Base-by-base conservation (phyloP, 305 asterid genomes). In the Withania somnifera region DNA sequence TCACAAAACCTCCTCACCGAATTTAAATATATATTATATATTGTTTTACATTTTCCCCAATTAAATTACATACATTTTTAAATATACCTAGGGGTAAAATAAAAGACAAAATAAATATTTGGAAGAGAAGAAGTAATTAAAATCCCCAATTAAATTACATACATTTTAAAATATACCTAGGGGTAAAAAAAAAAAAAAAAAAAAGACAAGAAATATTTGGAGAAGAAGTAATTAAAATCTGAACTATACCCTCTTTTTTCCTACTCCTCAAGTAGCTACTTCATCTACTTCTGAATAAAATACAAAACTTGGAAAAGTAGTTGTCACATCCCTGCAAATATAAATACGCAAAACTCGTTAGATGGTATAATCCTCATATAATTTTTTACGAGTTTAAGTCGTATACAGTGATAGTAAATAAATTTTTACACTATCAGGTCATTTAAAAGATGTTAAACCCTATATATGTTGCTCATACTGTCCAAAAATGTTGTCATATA, bases 251-350 rank as follows among this genome's bases (percentile, higher is more conserved):
- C 28, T 34, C 38, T 8, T n/a, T 73, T 83, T 82, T 71, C 17
- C 52, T 42, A 42, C 75, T 28, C 11, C 24, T 83, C 73, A 84
- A 11, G 88, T 84, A 4, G 88, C 88, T 60, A 82, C 79, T 73
- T 73, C 79, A 73, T 73, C 79, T 47, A 73, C 79, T 73, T 73
- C 79, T 15, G 79, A 73, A 47, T 73, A 13, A 73, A 73, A 73
- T 26, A 73, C 79, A 73, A 73, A 73, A 26, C 79, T 73, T 47
- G 79, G 79, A 73, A 73, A 73, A 89, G 98, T 91, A 7, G 98
- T 95, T 17, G 98, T 95, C 79, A 95, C 93, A 84, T 95, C 98
- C 96, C 98, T 92, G 93, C 86, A 84, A 63, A 19, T 80, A 68
- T 56, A 38, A 51, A 19, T 20, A 60, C 17, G 15, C 15, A 47